These are phyloP conservation scores for Aureobasidium sp. DNA, from an alignment of 2,329 filamentous ascomycete species.

Conservation along the genomic window DNA sequence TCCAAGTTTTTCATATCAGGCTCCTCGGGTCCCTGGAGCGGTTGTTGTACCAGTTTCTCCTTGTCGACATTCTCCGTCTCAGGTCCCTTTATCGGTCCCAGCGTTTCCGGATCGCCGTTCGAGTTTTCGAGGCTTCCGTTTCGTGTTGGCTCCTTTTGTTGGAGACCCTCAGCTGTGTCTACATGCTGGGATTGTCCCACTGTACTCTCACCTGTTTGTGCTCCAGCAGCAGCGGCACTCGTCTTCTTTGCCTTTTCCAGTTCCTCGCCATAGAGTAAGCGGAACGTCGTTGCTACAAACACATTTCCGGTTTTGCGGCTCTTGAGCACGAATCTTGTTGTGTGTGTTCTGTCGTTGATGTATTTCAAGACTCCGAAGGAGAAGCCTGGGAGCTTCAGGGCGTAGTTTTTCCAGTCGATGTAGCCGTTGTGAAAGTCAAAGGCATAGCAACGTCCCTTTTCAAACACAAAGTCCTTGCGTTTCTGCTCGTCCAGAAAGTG, in stretches of 20 bases:
- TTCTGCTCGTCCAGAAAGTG: conserved; percentile 31
- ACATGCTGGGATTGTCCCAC: neutral
- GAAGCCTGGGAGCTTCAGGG: conserved; percentile 38
- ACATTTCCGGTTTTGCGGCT: conserved; percentile 34
- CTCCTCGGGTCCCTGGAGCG: neutral
- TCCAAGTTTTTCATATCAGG: neutral
- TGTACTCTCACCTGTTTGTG: neutral
- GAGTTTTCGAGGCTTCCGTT: conserved; percentile 7
- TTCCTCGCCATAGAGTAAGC: conserved; percentile 37
- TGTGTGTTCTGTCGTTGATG: conserved; percentile 39
- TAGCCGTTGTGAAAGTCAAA: conserved; percentile 43
- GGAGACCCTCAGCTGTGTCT: neutral
- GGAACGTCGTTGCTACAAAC: conserved; percentile 38
- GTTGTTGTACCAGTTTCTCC: neutral
- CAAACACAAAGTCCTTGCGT: conserved; percentile 33
- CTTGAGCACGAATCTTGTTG: conserved; percentile 39
- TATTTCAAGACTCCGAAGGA: conserved; percentile 38
- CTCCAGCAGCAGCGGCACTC: neutral
- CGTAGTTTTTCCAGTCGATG: conserved; percentile 40
- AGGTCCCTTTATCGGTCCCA: neutral
- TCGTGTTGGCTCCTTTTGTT: neutral
- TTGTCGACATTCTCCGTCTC: neutral
- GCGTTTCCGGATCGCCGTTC: neutral
- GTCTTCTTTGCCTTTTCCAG: conserved; percentile 25
- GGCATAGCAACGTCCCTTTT: conserved; percentile 36